Percentiles rank a stretch among this genome's conserved stretches.
Conservation (phyloP, 176 grass and related monocot genomes). For the Triticum dicoccoides region DNA sequence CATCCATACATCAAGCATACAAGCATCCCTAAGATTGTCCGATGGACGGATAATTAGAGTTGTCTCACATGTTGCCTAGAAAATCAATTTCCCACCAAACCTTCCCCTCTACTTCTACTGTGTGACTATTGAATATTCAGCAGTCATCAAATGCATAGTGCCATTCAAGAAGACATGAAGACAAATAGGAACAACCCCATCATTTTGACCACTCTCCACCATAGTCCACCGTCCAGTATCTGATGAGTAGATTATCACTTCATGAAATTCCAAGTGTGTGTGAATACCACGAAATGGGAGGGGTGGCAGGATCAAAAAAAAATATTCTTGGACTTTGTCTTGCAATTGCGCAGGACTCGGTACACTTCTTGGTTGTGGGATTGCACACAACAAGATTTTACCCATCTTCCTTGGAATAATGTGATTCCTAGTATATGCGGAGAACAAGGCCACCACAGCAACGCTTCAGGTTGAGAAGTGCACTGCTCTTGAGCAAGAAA, state of each 20-base stretch:
- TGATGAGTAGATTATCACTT: neutral
- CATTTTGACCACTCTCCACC: neutral
- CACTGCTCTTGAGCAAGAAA: too few relatives aligned
- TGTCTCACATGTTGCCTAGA: too few relatives aligned
- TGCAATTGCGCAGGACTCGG: neutral
- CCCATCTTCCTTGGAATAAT: neutral
- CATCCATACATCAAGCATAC: neutral
- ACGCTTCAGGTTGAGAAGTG: rapidly evolving
- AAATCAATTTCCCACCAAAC: neutral
- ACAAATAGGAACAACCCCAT: neutral
- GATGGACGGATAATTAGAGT: neutral
- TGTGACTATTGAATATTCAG: neutral
- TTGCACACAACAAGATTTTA: neutral
- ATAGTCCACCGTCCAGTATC: neutral
- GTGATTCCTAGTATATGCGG: neutral
- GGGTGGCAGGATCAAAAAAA: neutral
- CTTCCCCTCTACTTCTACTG: neutral
- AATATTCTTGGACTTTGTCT: neutral
- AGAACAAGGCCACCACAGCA: neutral
- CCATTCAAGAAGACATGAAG: neutral
- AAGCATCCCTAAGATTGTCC: neutral
- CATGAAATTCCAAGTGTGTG: neutral
- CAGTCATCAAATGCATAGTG: neutral
- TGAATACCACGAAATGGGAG: neutral
- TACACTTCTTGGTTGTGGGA: neutral